These are phyloP conservation scores for Sclerotinia borealis DNA, from an alignment of 2,329 filamentous ascomycete genomes.

Conservation along the genomic window DNA sequence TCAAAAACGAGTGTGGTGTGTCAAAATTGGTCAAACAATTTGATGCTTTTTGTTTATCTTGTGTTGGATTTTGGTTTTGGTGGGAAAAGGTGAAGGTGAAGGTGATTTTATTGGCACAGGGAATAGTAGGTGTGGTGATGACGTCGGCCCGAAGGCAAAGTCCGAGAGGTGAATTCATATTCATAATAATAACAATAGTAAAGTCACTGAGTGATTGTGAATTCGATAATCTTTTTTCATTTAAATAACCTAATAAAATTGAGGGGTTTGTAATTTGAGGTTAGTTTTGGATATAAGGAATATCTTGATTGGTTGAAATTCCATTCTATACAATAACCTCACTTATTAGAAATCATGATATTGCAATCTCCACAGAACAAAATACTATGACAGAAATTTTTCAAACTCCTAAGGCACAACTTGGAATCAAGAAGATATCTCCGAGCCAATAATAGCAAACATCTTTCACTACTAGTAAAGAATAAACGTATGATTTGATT, in stretches of 20 bases:
- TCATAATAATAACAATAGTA: neutral
- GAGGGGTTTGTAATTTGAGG: neutral
- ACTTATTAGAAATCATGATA: neutral
- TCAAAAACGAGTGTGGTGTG: neutral
- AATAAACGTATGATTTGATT: neutral
- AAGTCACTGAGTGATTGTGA: neutral
- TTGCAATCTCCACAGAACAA: neutral
- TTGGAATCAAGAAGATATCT: neutral
- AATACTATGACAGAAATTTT: neutral
- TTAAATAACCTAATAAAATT: neutral
- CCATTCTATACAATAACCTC: too few species aligned
- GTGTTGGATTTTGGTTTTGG: neutral
- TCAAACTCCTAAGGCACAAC: neutral
- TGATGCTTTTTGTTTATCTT: neutral
- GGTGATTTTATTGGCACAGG: neutral
- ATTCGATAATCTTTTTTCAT: too few species aligned
- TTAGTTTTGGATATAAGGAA: neutral
- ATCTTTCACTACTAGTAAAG: neutral
- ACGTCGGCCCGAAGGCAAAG: neutral
- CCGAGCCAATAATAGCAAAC: neutral
- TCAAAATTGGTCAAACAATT: conserved; percentile 6
- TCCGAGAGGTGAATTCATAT: neutral
- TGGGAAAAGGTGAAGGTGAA: neutral
- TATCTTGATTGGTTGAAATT: neutral
- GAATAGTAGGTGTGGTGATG: too few species aligned